Base-by-base conservation (phyloP, 208 protist genomes). In the Acanthamoeba divionensis region DNA sequence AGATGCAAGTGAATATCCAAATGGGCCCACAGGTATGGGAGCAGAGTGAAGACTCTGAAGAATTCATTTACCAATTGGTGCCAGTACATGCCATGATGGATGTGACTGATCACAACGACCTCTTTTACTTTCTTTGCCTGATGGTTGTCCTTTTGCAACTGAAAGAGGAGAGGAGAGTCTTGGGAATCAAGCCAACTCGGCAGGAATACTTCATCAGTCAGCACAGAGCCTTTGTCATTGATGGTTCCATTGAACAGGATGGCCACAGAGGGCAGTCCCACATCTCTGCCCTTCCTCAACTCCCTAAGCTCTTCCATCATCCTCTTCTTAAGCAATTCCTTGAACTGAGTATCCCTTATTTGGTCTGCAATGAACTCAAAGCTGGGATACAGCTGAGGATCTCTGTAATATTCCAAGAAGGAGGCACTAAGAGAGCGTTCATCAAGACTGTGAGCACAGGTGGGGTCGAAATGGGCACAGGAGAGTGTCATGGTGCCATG, bases 11-110 rank as follows among this genome's bases (percentile, higher is more conserved):
- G 65, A 24, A 85, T 24, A 33, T 85, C 52, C 15, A 29, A 29
- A 57, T 85, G 60, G 24, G 47, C 75, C 36, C 65, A 57, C 9
- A 85, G 9, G 44, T 66, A 85, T 18, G 75, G 75, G 0, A 85
- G 21, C 24, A 85, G 1, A n/a, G 75, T 5, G 12, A 65, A 85
- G 29, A 85, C 13, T 3, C 75, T 29, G 54, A 85, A 85, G 26
- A 31, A 65, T 45, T 85, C 75, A 44, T 57, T 65, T 57, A 65
- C 10, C 52, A 85, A 29, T n/a, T 50, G 7, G 75, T 85, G 75
- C 75, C 75, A 85, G 75, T 52, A 85, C 75, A 85, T 85, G 31
- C 24, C 52, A n/a, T 65, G 52, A 41, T 85, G 75, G 0, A 26
- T 85, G 52, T 85, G 75, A 7, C 54, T 66, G 0, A 85, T 66